Conservation (phyloP, 2,329 filamentous ascomycete genomes). For the Nemania sp. region DNA sequence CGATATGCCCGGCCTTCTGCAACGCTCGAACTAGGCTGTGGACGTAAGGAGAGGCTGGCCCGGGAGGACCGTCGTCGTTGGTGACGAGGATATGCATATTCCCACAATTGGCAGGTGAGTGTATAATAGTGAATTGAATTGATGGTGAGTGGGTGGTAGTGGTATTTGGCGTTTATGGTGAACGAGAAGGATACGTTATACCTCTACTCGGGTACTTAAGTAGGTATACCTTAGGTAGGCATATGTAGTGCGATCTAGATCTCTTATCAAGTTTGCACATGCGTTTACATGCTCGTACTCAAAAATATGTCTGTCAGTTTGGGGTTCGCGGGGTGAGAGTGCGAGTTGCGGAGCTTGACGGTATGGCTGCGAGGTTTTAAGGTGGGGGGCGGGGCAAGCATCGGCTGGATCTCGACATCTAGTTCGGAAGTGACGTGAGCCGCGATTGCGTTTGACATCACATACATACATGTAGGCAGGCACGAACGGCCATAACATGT, state of each 20-base stretch:
- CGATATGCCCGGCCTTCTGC: slow-evolving; percentile 80
- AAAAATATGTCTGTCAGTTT: slow-evolving; percentile 20
- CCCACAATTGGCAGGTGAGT: slow-evolving; percentile 14
- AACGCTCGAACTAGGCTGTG: slow-evolving; percentile 79
- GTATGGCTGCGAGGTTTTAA: slow-evolving; percentile 9
- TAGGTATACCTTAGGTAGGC: not conserved
- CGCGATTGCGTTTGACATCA: not conserved
- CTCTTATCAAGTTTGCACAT: not conserved
- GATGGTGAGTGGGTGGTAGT: not conserved
- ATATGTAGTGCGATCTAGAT: not conserved
- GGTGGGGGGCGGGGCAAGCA: slow-evolving; percentile 42
- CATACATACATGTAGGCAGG: not conserved
- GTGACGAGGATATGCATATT: slow-evolving; percentile 74
- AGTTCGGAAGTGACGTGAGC: slow-evolving; percentile 36
- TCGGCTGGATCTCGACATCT: slow-evolving; percentile 31
- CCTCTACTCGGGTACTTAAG: not conserved
- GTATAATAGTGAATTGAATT: not conserved
- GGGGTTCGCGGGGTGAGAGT: slow-evolving; percentile 22
- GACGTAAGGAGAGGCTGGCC: slow-evolving; percentile 81
- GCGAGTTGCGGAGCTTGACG: slow-evolving; percentile 35
- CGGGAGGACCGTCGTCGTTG: slow-evolving; percentile 87
- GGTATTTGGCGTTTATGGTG: not conserved
- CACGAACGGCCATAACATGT: no score
- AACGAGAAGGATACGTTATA: not conserved
- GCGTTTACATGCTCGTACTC: slow-evolving; percentile 9